phyloP scores from a whole-genome alignment of 2,329 filamentous ascomycete genomes.

The Hypoxylon sp. region DNA sequence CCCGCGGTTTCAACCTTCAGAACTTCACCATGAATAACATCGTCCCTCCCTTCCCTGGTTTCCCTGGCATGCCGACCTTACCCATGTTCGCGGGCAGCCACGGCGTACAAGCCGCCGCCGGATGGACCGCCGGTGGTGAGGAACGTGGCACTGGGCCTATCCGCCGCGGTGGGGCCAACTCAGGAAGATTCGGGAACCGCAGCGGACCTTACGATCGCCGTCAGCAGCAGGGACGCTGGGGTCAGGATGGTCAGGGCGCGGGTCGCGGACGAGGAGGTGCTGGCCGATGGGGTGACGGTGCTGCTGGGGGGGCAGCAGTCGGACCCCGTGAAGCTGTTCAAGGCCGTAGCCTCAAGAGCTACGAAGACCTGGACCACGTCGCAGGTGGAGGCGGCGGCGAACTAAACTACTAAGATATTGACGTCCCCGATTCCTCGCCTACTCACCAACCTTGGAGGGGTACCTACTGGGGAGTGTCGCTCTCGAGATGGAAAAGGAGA shows the following conservation, averaged over 20 bases:
- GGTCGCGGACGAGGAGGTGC: constrained; percentile 65
- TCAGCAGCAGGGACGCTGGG: constrained; percentile 65
- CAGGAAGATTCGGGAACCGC: constrained; percentile 70
- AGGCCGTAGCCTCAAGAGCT: constrained; percentile 93
- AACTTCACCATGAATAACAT: constrained; percentile 74
- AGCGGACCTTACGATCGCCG: constrained; percentile 81
- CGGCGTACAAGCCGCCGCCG: constrained; percentile 57
- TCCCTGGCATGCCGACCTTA: constrained; percentile 67
- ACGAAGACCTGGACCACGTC: constrained; percentile 94
- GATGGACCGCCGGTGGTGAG: constrained; percentile 64
- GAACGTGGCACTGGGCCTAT: constrained; percentile 74
- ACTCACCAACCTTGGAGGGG: neutral
- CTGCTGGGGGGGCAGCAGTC: constrained; percentile 79
- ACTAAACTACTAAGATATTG: constrained; percentile 79
- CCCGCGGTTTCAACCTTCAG: constrained; percentile 89
- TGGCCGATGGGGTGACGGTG: constrained; percentile 78
- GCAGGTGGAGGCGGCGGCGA: constrained; percentile 81
- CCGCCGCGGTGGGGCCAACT: constrained; percentile 71
- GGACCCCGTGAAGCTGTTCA: constrained; percentile 93
- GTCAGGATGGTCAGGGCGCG: constrained; percentile 63
- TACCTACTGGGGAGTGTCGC: neutral
- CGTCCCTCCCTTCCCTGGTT: constrained; percentile 69
- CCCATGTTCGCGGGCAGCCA: constrained; percentile 64
- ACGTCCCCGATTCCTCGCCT: too few relatives aligned
- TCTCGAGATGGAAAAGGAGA: neutral